Percentiles rank a stretch among this genome's conserved stretches.
Conservation (phyloP, 2,329 filamentous ascomycete species). For the Fusarium humuli region DNA sequence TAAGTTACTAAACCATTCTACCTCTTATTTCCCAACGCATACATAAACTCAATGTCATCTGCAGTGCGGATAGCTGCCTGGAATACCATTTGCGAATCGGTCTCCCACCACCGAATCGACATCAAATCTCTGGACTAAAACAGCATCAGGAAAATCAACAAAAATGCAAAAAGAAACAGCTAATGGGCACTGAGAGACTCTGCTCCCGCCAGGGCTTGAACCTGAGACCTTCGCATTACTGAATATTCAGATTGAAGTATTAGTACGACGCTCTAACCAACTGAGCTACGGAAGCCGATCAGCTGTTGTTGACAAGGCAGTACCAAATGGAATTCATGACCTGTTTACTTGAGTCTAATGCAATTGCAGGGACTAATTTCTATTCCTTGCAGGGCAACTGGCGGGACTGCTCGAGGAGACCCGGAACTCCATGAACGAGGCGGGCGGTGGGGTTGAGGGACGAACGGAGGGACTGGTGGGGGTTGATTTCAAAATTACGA, state of each 20-base stretch:
- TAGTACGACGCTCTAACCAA: slow-evolving; percentile 49
- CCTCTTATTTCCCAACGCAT: not conserved
- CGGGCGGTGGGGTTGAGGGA: slow-evolving; percentile 29
- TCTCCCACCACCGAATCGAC: not conserved
- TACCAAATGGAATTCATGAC: not conserved
- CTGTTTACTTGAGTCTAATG: not conserved
- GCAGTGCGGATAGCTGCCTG: not conserved
- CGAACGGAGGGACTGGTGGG: slow-evolving; percentile 22
- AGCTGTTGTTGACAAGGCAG: not conserved
- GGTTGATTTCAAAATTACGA: slow-evolving; percentile 24
- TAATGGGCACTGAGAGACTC: slow-evolving; percentile 32
- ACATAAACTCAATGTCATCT: not conserved
- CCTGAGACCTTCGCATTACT: slow-evolving; percentile 47
- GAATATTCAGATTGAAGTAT: slow-evolving; percentile 40
- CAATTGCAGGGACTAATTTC: not conserved
- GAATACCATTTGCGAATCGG: not conserved
- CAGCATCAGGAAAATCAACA: not conserved
- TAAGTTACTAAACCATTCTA: not conserved
- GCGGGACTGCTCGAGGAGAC: not conserved
- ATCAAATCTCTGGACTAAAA: not conserved
- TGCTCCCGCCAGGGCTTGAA: slow-evolving; percentile 48
- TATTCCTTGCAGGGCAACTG: not conserved
- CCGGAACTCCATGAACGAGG: slow-evolving; percentile 15
- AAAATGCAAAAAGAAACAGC: slow-evolving; percentile 17
- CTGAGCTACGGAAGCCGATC: slow-evolving; percentile 48